Conservation (phyloP, 2,329 filamentous ascomycete species). For the Penicillium sp. region DNA sequence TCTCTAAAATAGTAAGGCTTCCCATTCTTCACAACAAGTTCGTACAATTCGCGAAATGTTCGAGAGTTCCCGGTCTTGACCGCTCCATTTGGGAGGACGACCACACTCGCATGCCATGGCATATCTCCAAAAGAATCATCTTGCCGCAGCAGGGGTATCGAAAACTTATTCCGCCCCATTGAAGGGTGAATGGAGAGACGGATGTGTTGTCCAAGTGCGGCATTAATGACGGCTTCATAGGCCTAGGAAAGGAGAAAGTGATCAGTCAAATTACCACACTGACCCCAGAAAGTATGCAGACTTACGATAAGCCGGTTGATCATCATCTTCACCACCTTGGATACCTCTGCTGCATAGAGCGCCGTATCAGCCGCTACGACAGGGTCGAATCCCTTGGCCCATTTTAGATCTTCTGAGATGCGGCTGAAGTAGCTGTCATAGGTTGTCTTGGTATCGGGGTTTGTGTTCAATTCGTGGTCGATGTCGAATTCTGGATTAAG, state of each 20-base stretch:
- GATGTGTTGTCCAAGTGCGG: conserved; percentile 5
- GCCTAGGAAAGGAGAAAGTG: not conserved
- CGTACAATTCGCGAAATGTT: conserved; percentile 7
- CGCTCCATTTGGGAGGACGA: conserved; percentile 4
- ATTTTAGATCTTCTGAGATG: conserved; percentile 10
- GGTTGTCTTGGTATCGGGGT: conserved; percentile 7
- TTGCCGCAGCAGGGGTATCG: conserved; percentile 5
- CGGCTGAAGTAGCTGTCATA: conserved; percentile 8
- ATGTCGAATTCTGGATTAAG: conserved; percentile 5
- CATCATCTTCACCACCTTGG: conserved; percentile 5
- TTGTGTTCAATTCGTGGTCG: conserved; percentile 4
- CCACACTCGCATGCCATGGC: conserved; percentile 10
- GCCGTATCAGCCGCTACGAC: not conserved
- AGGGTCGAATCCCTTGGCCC: conserved; percentile 8
- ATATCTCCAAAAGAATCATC: conserved; percentile 8
- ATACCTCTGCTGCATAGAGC: conserved; percentile 5
- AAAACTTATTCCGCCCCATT: conserved; percentile 5
- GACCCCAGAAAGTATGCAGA: not conserved
- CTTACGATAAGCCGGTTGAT: conserved; percentile 9
- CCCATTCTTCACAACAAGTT: conserved; percentile 6
- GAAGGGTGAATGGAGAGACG: conserved; percentile 11
- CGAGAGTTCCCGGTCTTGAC: conserved; percentile 1
- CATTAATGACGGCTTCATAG: conserved; percentile 6
- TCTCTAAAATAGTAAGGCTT: conserved; percentile 9
- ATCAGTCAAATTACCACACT: no score